Evolutionary conservation across 176 grass and related monocot genomes (phyloP), one percentile per base, ranked within the genome.

Genomic region (Zoysia japonica): DNA sequence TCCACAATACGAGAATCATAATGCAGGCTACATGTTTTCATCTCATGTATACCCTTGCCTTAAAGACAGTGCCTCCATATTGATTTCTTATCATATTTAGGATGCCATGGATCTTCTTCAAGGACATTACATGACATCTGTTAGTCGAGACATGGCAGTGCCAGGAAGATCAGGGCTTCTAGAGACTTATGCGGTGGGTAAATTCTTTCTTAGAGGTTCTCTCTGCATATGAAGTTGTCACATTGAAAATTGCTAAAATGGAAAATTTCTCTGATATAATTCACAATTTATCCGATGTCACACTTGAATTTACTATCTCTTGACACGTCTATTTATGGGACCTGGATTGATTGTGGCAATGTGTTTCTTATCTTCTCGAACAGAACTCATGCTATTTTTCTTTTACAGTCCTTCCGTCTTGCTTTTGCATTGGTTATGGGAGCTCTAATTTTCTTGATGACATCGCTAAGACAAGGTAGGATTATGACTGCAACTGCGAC

Each of bases 91-190:
- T 84, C 51, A 82, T 94, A 15, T 37, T 57, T 84, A 99, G 96
- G 96, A 99, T 87, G 86, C 86, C 35, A 95, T 99, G 87, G 96
- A 99, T 91, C 90, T 99, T 82, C 89, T 99, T 80, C 96, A 99
- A 88, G 96, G 96, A 53, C 88, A 94, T 85, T 89, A 93, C 70
- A 87, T 88, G 20, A 85, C 91, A 64, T 93, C 96, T 77, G 83
- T 89, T 69, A 99, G 82, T 82, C 87, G 92, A 74, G 96, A 95
- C 71, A 76, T 99, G 64, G 54, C 72, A 82, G 55, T 77, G 86
- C 61, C 89, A 81, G 66, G 46, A 52, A 99, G 95, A 91, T 75
- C 75, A 71, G 90, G 92, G 82, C 80, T 83, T 83, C 17, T 95
- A 12, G 84, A 99, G 86, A 93, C 65, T 60, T 99, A 99, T 86